These are phyloP conservation scores for Aspergillus glaucus DNA, from an alignment of 2,329 filamentous ascomycete species.

Conservation along the genomic window DNA sequence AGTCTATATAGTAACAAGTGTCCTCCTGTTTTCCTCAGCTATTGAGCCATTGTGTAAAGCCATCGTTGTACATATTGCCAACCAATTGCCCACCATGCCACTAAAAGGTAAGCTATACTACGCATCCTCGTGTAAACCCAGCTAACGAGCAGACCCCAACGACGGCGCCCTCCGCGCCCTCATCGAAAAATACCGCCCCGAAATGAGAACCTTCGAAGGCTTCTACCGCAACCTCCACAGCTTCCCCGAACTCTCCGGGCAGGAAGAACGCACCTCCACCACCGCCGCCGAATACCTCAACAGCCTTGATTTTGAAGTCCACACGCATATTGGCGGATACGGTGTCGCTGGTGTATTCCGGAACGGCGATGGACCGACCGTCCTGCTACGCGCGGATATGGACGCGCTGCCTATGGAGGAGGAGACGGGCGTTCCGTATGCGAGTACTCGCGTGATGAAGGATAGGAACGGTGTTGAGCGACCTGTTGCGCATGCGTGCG, in stretches of 20 bases:
- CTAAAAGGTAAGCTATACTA: background rate
- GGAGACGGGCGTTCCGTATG: constrained; percentile 50
- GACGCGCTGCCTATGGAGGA: constrained; percentile 57
- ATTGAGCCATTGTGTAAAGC: no score
- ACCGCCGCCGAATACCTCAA: constrained; percentile 39
- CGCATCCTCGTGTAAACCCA: background rate
- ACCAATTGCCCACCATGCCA: background rate
- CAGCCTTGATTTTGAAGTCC: constrained; percentile 39
- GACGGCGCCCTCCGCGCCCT: constrained; percentile 11
- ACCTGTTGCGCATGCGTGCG: constrained; percentile 63
- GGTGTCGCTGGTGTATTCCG: constrained; percentile 52
- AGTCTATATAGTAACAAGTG: no score
- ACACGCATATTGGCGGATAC: constrained; percentile 51
- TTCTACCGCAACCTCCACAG: constrained; percentile 53
- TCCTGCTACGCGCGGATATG: constrained; percentile 58
- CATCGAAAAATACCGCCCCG: constrained; percentile 34
- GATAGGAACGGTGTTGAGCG: constrained; percentile 44
- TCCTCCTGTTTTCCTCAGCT: no score
- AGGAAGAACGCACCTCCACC: constrained; percentile 48
- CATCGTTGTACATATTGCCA: no score
- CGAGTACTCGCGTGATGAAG: constrained; percentile 42
- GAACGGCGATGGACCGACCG: constrained; percentile 51
- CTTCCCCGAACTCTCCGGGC: constrained; percentile 52
- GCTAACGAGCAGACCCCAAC: background rate
- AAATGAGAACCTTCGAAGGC: constrained; percentile 41